Base-by-base conservation (phyloP, 1,284 basidiomycete genomes). In the Cutaneotrichosporon daszewskae region DNA sequence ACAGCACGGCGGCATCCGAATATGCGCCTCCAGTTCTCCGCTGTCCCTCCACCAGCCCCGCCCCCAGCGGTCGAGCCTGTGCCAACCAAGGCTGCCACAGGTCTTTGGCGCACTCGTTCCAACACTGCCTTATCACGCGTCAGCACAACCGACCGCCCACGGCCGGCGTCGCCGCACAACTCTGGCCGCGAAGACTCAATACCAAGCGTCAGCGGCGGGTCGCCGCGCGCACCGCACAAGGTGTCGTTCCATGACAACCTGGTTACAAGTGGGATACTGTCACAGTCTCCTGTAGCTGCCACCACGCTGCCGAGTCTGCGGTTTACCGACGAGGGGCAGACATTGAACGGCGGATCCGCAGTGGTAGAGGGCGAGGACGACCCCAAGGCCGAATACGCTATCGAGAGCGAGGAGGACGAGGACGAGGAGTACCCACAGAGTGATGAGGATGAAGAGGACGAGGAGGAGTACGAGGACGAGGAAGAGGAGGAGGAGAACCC, bases 391-490 rank as follows among this genome's bases (percentile, higher is more conserved):
- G 58, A 58, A 5, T 52, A 61, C 1, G 54, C 57, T 3, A 55
- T 62, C 1, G 57, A 59, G 2, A 60, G 61, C 1, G 61, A 61
- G 1, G 53, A 63, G 6, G 52, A 59, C 7, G 56, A 59, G 5
- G 58, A 60, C 3, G 58, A 65, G 1, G 53, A 59, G 0, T 53
- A 59, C 5, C n/a, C n/a, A n/a, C n/a, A n/a, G n/a, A 53, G 58
- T 1, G 60, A 61, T 1, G 57, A 61, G 1, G 51, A 61, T 2
- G 62, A 64, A 2, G 59, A 63, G 1, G 54, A 63, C 1, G 56
- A 66, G 3, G 59, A 66, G 2, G 64, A 66, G 0, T 62, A 68
- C 0, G 56, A 66, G 2, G 63, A 68, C 1, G 60, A 66, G 1
- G 58, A 61, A 1, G 61, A 63, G 7, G 58, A 59, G 2, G 60